These are phyloP conservation scores for Alternaria viburni DNA, from an alignment of 2,329 filamentous ascomycete species.

Conservation along the genomic window DNA sequence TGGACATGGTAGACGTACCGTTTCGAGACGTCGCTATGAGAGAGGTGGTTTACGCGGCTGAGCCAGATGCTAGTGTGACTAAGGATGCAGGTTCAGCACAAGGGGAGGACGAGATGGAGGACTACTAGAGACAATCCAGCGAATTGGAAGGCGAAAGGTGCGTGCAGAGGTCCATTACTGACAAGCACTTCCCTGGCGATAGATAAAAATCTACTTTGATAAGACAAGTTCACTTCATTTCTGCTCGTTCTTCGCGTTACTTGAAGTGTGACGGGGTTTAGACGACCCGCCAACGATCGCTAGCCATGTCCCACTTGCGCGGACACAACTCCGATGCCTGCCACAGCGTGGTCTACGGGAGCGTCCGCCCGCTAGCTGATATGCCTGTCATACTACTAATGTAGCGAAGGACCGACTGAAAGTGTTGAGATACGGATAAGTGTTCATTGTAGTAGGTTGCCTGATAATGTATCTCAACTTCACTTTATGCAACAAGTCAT, in stretches of 20 bases:
- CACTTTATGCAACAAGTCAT: not conserved
- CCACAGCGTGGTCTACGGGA: not conserved
- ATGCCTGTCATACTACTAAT: not conserved
- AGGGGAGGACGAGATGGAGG: not conserved
- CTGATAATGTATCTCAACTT: not conserved
- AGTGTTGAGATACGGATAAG: not conserved
- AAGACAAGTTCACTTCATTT: not conserved
- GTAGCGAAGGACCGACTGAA: not conserved
- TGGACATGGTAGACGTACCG: constrained; percentile 2
- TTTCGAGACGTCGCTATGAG: constrained; percentile 3
- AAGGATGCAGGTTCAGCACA: not conserved
- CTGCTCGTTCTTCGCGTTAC: not conserved
- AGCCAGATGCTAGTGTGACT: not conserved
- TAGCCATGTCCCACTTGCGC: not conserved
- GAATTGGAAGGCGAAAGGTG: not conserved
- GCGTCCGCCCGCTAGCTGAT: not conserved
- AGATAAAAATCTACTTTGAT: not conserved
- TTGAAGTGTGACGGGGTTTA: not conserved
- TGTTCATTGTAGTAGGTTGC: not conserved
- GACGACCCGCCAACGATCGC: not conserved
- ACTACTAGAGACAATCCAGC: not conserved
- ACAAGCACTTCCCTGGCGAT: not conserved
- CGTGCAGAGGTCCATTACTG: not conserved
- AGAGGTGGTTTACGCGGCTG: constrained; percentile 5
- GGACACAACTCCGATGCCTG: not conserved